A percentile compares a stretch with the other conserved stretches of the same genome.
Conservation (phyloP, 768 basidiomycete species). For the Heimioporus sp. region DNA sequence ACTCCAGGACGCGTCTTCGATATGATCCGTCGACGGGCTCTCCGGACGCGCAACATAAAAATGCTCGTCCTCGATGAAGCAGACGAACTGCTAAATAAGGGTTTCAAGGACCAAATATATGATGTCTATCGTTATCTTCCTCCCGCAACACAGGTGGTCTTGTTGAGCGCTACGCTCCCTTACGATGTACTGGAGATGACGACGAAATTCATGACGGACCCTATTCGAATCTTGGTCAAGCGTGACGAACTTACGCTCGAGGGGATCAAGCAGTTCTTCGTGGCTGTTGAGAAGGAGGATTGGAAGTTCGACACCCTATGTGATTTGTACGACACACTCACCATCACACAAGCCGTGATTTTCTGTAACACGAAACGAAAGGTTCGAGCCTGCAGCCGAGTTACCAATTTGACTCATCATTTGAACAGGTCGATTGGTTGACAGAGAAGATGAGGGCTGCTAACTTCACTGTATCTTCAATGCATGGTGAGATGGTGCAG, state of each 20-base stretch:
- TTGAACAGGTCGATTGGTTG: constrained; percentile 85
- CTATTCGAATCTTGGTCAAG: constrained; percentile 97
- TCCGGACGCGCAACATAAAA: constrained; percentile 96
- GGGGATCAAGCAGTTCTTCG: constrained; percentile 95
- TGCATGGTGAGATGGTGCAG: constrained; percentile 97
- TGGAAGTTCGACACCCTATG: constrained; percentile 99
- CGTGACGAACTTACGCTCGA: constrained; percentile 98
- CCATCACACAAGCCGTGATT: constrained; percentile 98
- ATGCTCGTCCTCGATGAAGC: constrained; percentile 95
- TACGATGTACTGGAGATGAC: constrained; percentile 99
- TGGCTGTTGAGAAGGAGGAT: constrained; percentile 99
- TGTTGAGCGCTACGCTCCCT: constrained; percentile 93
- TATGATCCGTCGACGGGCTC: constrained; percentile 93
- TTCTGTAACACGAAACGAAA: constrained; percentile 98
- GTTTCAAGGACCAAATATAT: constrained; percentile 99
- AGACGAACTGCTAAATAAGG: constrained; percentile 95
- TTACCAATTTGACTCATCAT: constrained; percentile 7
- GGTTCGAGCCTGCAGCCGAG: constrained; percentile 43
- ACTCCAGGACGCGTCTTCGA: constrained; percentile 98
- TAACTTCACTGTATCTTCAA: constrained; percentile 96
- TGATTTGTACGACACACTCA: constrained; percentile 96
- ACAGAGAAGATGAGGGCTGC: constrained; percentile 99
- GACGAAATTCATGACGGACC: constrained; percentile 99
- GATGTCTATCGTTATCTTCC: constrained; percentile 98
- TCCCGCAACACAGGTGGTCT: constrained; percentile 94